Percentiles rank a stretch among this genome's conserved stretches.
Evolutionary conservation across 2,329 filamentous ascomycete genomes (phyloP).

Genomic region (Magnaporthales sp.): DNA sequence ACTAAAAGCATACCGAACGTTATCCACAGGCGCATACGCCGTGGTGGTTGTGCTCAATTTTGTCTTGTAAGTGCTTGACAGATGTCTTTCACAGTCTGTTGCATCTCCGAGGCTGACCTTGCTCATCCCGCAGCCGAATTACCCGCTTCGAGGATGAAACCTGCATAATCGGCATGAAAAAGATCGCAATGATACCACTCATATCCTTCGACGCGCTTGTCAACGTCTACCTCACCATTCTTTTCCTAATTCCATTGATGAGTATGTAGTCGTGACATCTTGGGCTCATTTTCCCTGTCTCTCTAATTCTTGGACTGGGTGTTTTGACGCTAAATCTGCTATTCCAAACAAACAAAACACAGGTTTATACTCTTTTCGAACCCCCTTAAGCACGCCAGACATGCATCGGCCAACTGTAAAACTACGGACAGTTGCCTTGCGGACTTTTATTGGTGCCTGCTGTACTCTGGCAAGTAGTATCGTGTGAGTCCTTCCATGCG

Average conservation of each 20-base stretch:
- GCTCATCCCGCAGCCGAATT: constrained; percentile 33
- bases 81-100: neutral
- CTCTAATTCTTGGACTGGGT: neutral
- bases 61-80: constrained; percentile 24
- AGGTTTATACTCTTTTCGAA: constrained; percentile 48
- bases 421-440: constrained; percentile 42
- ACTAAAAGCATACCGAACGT: neutral
- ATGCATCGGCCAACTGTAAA: constrained; percentile 24
- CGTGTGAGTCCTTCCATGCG: constrained; percentile 41
- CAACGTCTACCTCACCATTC: constrained; percentile 53
- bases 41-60: constrained; percentile 49
- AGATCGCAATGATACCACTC: constrained; percentile 49
- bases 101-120: neutral
- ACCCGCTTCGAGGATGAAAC: constrained; percentile 42
- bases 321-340: neutral
- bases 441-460: constrained; percentile 44
- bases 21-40: constrained; percentile 5
- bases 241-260: constrained; percentile 50
- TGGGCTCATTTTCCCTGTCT: neutral
- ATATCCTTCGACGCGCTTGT: constrained; percentile 52
- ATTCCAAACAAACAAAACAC: neutral
- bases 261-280: neutral
- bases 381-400: constrained; percentile 26
- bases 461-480: constrained; percentile 47
- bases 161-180: constrained; percentile 55